Conservation (phyloP, 495 filamentous ascomycete genomes). For the Glutinoglossum americanum region DNA sequence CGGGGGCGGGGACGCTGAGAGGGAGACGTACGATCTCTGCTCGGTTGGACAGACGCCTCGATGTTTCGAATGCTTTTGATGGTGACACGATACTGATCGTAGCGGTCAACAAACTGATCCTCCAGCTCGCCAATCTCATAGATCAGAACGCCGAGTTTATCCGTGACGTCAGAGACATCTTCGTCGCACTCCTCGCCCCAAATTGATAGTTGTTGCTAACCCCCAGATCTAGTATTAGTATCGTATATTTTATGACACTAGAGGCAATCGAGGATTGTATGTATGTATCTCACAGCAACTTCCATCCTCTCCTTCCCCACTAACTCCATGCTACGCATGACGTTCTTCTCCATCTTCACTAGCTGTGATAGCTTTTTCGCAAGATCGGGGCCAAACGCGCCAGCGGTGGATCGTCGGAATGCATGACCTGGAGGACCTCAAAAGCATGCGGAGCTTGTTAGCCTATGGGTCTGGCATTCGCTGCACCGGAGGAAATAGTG, state of each 20-base stretch:
- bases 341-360: constrained; percentile 99
- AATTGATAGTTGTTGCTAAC: constrained; percentile 88
- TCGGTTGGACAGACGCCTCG: constrained; percentile 92
- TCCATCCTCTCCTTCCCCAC: constrained; percentile 94
- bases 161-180: constrained; percentile 94
- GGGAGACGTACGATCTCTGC: constrained; percentile 65
- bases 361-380: constrained; percentile 93
- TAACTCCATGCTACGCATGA: constrained; percentile 93
- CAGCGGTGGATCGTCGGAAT: constrained; percentile 73
- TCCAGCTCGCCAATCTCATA: constrained; percentile 98
- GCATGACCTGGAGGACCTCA: constrained; percentile 50
- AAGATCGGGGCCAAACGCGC: constrained; percentile 88
- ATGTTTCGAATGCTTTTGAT: constrained; percentile 99
- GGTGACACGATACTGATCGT: constrained; percentile 96
- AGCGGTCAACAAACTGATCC: constrained; percentile 92
- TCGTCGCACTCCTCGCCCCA: constrained; percentile 96
- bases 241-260: neutral
- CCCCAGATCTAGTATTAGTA: constrained; percentile 13
- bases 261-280: constrained; percentile 6
- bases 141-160: constrained; percentile 92
- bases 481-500: neutral
- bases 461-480: neutral
- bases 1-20: too few relatives aligned
- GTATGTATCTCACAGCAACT: constrained; percentile 49
- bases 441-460: neutral